Evolutionary conservation across 305 asterid genomes (phyloP).

Genomic region (Fraxinus sp.): DNA sequence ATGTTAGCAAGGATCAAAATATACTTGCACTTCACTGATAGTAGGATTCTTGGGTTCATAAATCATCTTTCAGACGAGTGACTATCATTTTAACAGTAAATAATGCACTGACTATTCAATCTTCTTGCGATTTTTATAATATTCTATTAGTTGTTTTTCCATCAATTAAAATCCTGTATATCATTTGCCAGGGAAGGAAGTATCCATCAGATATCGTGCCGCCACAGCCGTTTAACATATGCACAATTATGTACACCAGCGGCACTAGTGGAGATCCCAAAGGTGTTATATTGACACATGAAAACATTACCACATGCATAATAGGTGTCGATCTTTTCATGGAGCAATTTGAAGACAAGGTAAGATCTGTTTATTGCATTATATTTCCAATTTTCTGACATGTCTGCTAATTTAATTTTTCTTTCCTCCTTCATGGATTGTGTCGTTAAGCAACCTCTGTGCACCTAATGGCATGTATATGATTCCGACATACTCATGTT

Average conservation of each 20-base stretch:
- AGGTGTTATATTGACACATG: conserved; percentile 93
- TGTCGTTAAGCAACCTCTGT: background rate
- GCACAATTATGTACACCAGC: conserved; percentile 97
- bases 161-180: background rate
- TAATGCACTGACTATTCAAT: background rate
- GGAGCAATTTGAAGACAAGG: conserved; percentile 96
- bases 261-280: conserved; percentile 97
- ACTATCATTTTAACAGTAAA: background rate
- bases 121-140: background rate
- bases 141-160: background rate
- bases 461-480: background rate
- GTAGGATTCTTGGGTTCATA: background rate
- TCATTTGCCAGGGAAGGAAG: conserved; percentile 56
- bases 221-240: conserved; percentile 55
- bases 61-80: background rate
- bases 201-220: conserved; percentile 54
- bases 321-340: conserved; percentile 77
- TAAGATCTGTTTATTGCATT: conserved; percentile 19
- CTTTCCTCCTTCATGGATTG: background rate
- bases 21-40: background rate
- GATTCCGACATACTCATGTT: background rate
- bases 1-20: background rate
- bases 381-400: background rate
- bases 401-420: background rate
- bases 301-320: conserved; percentile 55